phyloP scores from a whole-genome alignment of 805 yeast species.

The Zygosaccharomyces lentus region DNA sequence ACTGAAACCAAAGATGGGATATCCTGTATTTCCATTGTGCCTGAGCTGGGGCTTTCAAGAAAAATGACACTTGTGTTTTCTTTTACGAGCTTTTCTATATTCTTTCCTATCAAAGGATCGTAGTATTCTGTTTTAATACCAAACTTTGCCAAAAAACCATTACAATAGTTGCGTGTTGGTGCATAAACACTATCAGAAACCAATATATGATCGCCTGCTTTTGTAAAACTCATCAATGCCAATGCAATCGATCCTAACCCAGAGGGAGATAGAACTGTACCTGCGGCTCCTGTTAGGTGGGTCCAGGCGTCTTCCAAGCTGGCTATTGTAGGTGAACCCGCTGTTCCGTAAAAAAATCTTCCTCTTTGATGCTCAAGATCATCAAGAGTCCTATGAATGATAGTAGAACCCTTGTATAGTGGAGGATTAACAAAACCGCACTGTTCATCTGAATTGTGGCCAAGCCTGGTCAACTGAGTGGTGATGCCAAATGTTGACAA shows the following conservation, averaged over 20 bases:
- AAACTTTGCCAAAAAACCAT: slow-evolving; percentile 8
- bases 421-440: slow-evolving; percentile 15
- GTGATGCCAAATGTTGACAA: neutral
- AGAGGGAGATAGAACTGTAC: slow-evolving; percentile 15
- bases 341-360: slow-evolving; percentile 14
- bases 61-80: slow-evolving; percentile 12
- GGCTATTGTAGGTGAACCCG: slow-evolving; percentile 15
- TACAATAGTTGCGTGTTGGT: slow-evolving; percentile 11
- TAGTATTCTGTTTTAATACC: slow-evolving; percentile 11
- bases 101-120: slow-evolving; percentile 12
- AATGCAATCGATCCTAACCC: slow-evolving; percentile 14
- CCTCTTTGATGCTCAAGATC: slow-evolving; percentile 8
- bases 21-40: slow-evolving; percentile 16
- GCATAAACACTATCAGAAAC: slow-evolving; percentile 11
- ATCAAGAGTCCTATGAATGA: slow-evolving; percentile 11
- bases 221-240: slow-evolving; percentile 11
- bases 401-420: slow-evolving; percentile 14
- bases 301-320: slow-evolving; percentile 16
- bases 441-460: slow-evolving; percentile 13
- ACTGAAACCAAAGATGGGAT: slow-evolving; percentile 10
- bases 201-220: slow-evolving; percentile 14
- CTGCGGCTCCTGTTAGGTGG: slow-evolving; percentile 15
- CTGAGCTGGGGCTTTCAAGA: slow-evolving; percentile 16
- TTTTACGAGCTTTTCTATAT: slow-evolving; percentile 10
- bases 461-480: slow-evolving; percentile 3